These are phyloP conservation scores for Fusarium pininemorale DNA, from an alignment of 2,329 filamentous ascomycete species.

Conservation along the genomic window DNA sequence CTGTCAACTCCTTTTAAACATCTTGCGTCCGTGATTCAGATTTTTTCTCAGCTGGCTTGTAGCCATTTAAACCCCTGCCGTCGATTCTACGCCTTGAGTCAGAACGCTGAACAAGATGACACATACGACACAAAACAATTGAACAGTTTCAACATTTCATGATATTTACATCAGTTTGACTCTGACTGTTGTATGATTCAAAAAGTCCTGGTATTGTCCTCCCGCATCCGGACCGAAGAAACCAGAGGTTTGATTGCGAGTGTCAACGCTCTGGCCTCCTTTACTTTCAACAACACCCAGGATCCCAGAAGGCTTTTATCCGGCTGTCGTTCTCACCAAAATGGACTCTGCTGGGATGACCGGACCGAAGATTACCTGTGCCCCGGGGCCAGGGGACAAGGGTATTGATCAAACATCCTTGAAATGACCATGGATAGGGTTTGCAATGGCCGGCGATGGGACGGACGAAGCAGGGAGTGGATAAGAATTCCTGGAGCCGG, in stretches of 20 bases:
- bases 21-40: slow-evolving; percentile 14
- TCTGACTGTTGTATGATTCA: neutral
- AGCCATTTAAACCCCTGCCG: slow-evolving; percentile 10
- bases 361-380: slow-evolving; percentile 41
- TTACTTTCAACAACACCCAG: slow-evolving; percentile 12
- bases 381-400: slow-evolving; percentile 32
- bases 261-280: slow-evolving; percentile 30
- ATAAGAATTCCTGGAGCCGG: slow-evolving; percentile 43
- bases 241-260: slow-evolving; percentile 37
- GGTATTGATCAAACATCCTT: slow-evolving; percentile 28
- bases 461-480: slow-evolving; percentile 31
- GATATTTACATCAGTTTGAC: neutral
- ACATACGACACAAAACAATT: neutral
- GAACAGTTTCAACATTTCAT: neutral
- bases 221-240: slow-evolving; percentile 23
- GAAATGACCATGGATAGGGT: slow-evolving; percentile 37
- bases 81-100: slow-evolving; percentile 8
- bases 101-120: neutral
- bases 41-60: slow-evolving; percentile 5
- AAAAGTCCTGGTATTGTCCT: neutral
- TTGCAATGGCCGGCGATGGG: slow-evolving; percentile 24
- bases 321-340: slow-evolving; percentile 32
- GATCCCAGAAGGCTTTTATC: slow-evolving; percentile 38
- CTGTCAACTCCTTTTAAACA: slow-evolving; percentile 7
- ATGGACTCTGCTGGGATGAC: slow-evolving; percentile 28